Evolutionary conservation across 768 basidiomycete genomes (phyloP).

Genomic region (Amanita rimosa): DNA sequence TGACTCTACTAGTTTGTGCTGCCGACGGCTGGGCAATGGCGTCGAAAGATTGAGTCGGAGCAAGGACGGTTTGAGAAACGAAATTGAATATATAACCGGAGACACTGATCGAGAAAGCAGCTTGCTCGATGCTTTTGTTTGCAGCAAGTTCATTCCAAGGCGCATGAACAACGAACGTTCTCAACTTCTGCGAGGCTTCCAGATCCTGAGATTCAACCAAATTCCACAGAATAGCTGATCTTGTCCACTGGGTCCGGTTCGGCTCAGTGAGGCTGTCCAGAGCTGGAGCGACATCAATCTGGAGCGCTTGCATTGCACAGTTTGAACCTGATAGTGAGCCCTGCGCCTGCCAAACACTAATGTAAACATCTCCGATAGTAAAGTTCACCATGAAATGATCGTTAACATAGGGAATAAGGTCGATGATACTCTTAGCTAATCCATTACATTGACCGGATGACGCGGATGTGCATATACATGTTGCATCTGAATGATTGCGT

Average conservation of each 20-base stretch:
- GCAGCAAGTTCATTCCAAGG: conserved; percentile 33
- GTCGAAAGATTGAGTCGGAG: conserved; percentile 32
- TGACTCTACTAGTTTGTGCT: conserved; percentile 33
- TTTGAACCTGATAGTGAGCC: conserved; percentile 29
- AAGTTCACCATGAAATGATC: conserved; percentile 33
- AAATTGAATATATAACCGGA: conserved; percentile 53
- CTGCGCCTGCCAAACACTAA: conserved; percentile 38
- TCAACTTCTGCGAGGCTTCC: conserved; percentile 24
- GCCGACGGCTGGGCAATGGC: conserved; percentile 32
- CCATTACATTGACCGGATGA: conserved; percentile 31
- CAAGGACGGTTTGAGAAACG: conserved; percentile 37
- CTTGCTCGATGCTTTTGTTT: conserved; percentile 9
- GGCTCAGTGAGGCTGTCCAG: conserved; percentile 27
- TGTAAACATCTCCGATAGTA: conserved; percentile 30
- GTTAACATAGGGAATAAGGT: conserved; percentile 40
- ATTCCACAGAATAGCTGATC: conserved; percentile 50
- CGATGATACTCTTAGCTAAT: conserved; percentile 40
- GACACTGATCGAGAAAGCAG: conserved; percentile 26
- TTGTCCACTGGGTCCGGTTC: conserved; percentile 37
- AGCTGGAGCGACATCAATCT: conserved; percentile 42
- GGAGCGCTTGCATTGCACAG: conserved; percentile 40
- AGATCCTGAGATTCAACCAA: conserved; percentile 39
- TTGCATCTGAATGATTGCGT: conserved; percentile 36
- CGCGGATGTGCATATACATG: conserved; percentile 48
- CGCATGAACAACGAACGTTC: conserved; percentile 33